Conservation (phyloP, 2,329 filamentous ascomycete species). For the Erysiphe neolycopersici region DNA sequence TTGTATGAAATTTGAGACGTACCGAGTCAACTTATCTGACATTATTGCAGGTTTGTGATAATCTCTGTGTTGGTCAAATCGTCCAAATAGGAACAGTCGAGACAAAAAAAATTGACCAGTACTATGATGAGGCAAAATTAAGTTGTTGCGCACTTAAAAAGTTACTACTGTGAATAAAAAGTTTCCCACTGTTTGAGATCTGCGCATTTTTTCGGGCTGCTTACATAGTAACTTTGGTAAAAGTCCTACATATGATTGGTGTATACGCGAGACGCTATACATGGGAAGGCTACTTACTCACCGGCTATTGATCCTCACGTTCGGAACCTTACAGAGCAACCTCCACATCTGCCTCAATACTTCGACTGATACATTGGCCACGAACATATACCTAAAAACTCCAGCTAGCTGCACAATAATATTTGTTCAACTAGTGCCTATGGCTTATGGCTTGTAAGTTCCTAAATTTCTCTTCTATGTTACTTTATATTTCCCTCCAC, state of each 20-base stretch:
- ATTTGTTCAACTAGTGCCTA: slow-evolving; percentile 4
- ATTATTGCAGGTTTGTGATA: slow-evolving; percentile 23
- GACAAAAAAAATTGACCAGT: neutral
- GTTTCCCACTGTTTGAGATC: neutral
- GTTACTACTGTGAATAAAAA: neutral
- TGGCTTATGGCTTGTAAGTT: slow-evolving; percentile 17
- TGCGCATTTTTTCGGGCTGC: too few species aligned
- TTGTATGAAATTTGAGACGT: slow-evolving; percentile 15
- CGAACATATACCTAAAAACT: neutral
- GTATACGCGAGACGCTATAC: slow-evolving; percentile 1
- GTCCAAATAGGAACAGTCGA: neutral
- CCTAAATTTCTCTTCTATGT: slow-evolving; percentile 3
- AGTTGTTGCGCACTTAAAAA: too few species aligned
- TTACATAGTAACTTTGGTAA: too few species aligned
- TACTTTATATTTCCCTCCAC: neutral
- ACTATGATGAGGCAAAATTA: neutral
- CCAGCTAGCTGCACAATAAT: neutral
- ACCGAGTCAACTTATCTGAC: slow-evolving; percentile 91
- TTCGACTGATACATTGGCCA: neutral
- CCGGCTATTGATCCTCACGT: neutral
- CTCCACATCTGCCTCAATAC: neutral
- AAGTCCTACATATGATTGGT: neutral
- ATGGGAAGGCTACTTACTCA: neutral
- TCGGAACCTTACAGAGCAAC: neutral
- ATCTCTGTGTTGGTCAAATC: neutral